Evolutionary conservation across 208 protist genomes (phyloP).

Genomic region (Porcisia hertigi): DNA sequence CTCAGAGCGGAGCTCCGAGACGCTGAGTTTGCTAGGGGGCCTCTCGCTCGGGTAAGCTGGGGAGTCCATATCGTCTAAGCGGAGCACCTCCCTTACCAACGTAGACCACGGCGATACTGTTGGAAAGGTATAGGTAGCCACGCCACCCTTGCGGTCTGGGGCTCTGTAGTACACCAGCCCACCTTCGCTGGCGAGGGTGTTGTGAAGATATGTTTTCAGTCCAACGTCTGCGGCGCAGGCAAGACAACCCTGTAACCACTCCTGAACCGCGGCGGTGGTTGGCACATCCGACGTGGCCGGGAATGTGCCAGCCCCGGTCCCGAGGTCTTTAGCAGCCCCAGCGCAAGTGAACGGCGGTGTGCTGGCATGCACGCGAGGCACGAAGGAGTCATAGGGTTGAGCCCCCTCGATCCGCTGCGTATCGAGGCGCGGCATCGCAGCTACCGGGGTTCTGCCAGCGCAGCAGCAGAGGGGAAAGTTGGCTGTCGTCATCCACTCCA

Average conservation of each 20-base stretch:
- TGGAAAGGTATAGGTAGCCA: background rate
- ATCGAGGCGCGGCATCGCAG: constrained; percentile 17
- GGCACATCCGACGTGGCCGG: background rate
- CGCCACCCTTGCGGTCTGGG: background rate
- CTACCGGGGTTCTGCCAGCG: constrained; percentile 1
- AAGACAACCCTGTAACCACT: constrained; percentile 20
- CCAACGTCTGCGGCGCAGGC: constrained; percentile 11
- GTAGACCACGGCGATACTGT: constrained; percentile 2
- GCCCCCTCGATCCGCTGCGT: constrained; percentile 12
- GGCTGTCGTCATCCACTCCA: constrained; percentile 20
- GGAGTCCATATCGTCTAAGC: too few species aligned
- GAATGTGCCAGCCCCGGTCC: background rate
- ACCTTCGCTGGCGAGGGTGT: background rate
- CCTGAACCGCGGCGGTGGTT: background rate
- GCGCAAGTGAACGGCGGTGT: background rate
- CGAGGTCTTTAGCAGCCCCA: background rate
- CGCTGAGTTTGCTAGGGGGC: background rate
- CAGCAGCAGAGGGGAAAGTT: constrained; percentile 12
- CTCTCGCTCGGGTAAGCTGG: background rate
- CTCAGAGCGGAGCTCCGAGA: background rate
- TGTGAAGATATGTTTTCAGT: constrained; percentile 2
- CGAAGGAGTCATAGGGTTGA: constrained; percentile 22
- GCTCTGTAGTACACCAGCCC: constrained; percentile 18
- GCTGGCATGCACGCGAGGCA: constrained; percentile 7
- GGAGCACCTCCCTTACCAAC: constrained; percentile 2